Evolutionary conservation across 208 protist genomes (phyloP).

Genomic region (Acanthamoeba royreba): DNA sequence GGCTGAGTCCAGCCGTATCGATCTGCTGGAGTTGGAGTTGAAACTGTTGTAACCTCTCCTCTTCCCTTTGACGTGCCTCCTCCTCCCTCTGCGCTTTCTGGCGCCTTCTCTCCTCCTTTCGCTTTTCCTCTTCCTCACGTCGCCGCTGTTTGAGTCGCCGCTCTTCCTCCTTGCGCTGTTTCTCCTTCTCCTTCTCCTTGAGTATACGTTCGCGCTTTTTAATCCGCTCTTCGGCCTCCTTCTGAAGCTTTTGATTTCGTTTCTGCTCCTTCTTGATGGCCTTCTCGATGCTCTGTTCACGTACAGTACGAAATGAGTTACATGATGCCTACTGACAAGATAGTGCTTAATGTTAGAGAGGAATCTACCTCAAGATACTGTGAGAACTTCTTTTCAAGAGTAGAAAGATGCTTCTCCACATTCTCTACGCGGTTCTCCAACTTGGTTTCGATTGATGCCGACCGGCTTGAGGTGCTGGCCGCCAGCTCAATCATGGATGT

Average conservation of each 20-base stretch:
- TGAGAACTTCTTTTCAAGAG: background rate
- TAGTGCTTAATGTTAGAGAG: background rate
- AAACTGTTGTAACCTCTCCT: background rate
- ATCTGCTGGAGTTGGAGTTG: too few species aligned
- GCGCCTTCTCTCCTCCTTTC: background rate
- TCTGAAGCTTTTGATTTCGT: background rate
- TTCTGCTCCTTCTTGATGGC: slow-evolving; percentile 9
- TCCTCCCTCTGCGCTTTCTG: too few species aligned
- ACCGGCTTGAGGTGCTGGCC: background rate
- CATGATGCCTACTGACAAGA: background rate
- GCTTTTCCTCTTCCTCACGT: background rate
- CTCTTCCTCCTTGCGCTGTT: background rate
- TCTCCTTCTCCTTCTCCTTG: background rate
- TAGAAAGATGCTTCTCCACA: background rate
- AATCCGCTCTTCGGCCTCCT: background rate
- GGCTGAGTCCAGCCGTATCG: too few species aligned
- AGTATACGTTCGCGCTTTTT: background rate
- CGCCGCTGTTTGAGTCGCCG: background rate
- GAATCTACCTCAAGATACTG: background rate
- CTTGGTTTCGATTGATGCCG: background rate
- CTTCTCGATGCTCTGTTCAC: background rate
- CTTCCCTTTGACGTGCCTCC: too few species aligned
- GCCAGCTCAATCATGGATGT: background rate
- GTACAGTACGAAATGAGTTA: background rate
- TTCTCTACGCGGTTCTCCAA: background rate